Percentiles rank a stretch among this genome's conserved stretches.
Conservation (phyloP, 345 rosid genomes). For the Salix exigua region DNA sequence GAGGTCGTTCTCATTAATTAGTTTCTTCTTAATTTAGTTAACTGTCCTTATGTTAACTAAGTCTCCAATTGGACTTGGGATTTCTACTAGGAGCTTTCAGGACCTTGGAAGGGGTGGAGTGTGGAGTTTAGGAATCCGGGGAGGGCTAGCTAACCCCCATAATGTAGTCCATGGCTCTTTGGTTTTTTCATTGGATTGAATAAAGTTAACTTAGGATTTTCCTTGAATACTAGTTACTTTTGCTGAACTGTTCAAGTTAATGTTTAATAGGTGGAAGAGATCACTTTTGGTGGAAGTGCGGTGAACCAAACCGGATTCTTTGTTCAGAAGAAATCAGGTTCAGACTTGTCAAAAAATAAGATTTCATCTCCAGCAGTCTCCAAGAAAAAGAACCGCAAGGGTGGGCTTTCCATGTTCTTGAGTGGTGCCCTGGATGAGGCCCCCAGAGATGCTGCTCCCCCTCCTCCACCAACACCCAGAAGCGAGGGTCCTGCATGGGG, state of each 20-base stretch:
- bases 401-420: constrained; percentile 95
- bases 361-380: constrained; percentile 30
- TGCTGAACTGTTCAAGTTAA: constrained; percentile 6
- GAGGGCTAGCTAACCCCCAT: too few species aligned
- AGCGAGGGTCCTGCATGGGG: constrained; percentile 96
- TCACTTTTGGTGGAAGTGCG: constrained; percentile 15
- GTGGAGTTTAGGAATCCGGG: too few species aligned
- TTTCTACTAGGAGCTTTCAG: too few species aligned
- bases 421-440: constrained; percentile 90
- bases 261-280: constrained; percentile 41
- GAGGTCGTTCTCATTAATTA: too few species aligned
- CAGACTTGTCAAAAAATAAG: constrained; percentile 41
- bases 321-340: constrained; percentile 39
- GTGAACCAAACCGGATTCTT: constrained; percentile 28
- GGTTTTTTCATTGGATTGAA: not conserved
- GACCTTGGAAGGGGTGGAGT: too few species aligned
- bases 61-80: too few species aligned
- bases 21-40: too few species aligned
- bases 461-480: constrained; percentile 64
- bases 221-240: not conserved
- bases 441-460: constrained; percentile 44
- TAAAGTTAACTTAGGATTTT: not conserved
- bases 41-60: too few species aligned
- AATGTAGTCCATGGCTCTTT: not conserved
- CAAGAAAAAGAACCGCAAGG: constrained; percentile 84